Percentiles rank a stretch among this genome's conserved stretches.
phyloP scores from a whole-genome alignment of 345 rosid genomes.

The Rubroshorea leprosula region DNA sequence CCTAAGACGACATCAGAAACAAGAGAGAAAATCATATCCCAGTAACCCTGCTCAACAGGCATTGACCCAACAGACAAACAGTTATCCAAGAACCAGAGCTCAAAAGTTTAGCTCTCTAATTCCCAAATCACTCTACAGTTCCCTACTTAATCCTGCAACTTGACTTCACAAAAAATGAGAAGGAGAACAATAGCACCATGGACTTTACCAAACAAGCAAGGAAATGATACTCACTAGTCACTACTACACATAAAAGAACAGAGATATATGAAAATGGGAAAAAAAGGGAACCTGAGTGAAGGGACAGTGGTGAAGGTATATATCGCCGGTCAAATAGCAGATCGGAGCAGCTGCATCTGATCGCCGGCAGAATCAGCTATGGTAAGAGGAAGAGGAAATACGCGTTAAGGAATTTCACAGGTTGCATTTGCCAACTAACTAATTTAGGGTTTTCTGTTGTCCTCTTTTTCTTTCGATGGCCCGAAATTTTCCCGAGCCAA shows the following conservation, averaged over 20 bases:
- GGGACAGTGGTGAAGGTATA: neutral
- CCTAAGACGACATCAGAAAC: too few species aligned
- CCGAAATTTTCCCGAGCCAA: conserved; percentile 28
- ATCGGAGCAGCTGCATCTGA: conserved; percentile 3
- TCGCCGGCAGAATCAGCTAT: neutral
- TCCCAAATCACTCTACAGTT: neutral
- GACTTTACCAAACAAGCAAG: too few species aligned
- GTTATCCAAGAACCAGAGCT: neutral
- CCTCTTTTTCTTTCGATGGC: conserved; percentile 12
- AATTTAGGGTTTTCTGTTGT: conserved; percentile 29
- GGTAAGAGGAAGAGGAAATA: neutral
- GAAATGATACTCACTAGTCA: too few species aligned
- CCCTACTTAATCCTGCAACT: neutral
- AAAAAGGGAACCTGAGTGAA: neutral
- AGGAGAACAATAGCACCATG: too few species aligned
- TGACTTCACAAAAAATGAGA: too few species aligned
- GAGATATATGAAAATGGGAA: neutral
- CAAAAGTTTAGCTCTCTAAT: neutral
- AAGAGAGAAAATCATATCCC: too few species aligned
- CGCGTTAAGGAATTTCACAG: neutral
- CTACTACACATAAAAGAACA: too few species aligned
- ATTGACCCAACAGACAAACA: too few species aligned
- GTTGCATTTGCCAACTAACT: neutral
- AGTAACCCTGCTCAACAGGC: too few species aligned
- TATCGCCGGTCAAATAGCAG: too few species aligned